phyloP scores from a whole-genome alignment of 2,329 filamentous ascomycete genomes.

The Colletotrichum sojae region DNA sequence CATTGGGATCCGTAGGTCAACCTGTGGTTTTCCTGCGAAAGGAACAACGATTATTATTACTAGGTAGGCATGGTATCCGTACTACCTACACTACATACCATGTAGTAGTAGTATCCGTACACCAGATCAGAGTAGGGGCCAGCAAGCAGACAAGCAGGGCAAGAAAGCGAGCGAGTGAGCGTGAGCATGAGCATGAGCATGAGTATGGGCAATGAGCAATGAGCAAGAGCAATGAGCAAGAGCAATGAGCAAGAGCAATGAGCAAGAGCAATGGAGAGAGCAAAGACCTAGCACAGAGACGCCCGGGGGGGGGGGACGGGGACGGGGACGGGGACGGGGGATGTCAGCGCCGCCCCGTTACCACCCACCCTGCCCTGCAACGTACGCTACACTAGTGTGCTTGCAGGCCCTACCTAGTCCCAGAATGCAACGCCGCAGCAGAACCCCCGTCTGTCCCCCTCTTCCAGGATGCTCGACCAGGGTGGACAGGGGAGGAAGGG shows the following conservation, averaged over 20 bases:
- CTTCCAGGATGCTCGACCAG: constrained; percentile 36
- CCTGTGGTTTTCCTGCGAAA: constrained; percentile 20
- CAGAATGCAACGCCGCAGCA: constrained; percentile 37
- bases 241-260: constrained; percentile 8
- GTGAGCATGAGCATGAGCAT: background rate
- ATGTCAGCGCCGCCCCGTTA: constrained; percentile 29
- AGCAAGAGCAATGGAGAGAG: constrained; percentile 18
- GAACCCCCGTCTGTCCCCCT: constrained; percentile 33
- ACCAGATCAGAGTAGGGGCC: background rate
- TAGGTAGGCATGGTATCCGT: too few relatives aligned
- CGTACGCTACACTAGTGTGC: constrained; percentile 5
- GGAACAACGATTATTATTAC: background rate
- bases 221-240: constrained; percentile 13
- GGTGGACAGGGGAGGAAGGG: constrained; percentile 14
- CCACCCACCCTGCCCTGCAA: constrained; percentile 15
- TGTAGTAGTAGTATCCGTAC: too few relatives aligned
- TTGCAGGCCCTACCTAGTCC: constrained; percentile 36
- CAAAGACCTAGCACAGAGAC: background rate
- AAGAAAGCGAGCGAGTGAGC: too few relatives aligned
- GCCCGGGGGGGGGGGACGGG: too few relatives aligned
- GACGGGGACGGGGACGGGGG: too few relatives aligned
- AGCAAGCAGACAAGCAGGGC: background rate
- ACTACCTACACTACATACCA: background rate
- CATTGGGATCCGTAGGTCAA: constrained; percentile 35
- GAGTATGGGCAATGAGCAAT: constrained; percentile 6